phyloP scores from a whole-genome alignment of 192 early-diverging fungal species.

The Rhizoclosmatium globosum region DNA sequence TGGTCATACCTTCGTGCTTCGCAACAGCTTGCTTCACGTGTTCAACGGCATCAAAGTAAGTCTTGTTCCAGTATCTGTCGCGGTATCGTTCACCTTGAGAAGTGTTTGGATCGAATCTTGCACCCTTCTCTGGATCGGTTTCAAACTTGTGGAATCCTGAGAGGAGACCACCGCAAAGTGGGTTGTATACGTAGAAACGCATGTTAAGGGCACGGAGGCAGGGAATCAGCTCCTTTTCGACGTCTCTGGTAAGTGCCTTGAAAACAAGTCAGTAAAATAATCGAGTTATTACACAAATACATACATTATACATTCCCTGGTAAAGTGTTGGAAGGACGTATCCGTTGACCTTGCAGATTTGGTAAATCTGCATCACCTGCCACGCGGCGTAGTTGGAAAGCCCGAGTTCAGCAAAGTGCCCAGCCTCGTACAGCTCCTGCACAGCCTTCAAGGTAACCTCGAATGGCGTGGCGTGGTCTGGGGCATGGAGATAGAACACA shows the following conservation, averaged over 20 bases:
- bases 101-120: conserved; percentile 45
- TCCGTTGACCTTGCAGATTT: conserved; percentile 54
- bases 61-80: conserved; percentile 52
- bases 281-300: too few species aligned
- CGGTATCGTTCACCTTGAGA: conserved; percentile 49
- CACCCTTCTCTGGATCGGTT: conserved; percentile 36
- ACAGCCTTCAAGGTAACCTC: conserved; percentile 62
- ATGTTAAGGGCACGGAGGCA: conserved; percentile 66
- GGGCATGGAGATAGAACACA: conserved; percentile 71
- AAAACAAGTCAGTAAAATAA: too few species aligned
- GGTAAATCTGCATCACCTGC: conserved; percentile 59
- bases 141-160: conserved; percentile 48
- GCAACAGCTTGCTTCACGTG: conserved; percentile 47
- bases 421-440: conserved; percentile 62
- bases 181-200: conserved; percentile 74
- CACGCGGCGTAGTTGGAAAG: conserved; percentile 54
- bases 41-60: conserved; percentile 64
- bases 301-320: conserved; percentile 51
- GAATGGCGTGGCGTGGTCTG: conserved; percentile 62
- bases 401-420: conserved; percentile 55
- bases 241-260: conserved; percentile 38
- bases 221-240: conserved; percentile 63
- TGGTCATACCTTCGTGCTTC: conserved; percentile 42
- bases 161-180: conserved; percentile 60
- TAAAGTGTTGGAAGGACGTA: conserved; percentile 60